Percentiles rank a stretch among this genome's conserved stretches.
Conservation (phyloP, 441 rosid species). For the Raphanus hybrid region DNA sequence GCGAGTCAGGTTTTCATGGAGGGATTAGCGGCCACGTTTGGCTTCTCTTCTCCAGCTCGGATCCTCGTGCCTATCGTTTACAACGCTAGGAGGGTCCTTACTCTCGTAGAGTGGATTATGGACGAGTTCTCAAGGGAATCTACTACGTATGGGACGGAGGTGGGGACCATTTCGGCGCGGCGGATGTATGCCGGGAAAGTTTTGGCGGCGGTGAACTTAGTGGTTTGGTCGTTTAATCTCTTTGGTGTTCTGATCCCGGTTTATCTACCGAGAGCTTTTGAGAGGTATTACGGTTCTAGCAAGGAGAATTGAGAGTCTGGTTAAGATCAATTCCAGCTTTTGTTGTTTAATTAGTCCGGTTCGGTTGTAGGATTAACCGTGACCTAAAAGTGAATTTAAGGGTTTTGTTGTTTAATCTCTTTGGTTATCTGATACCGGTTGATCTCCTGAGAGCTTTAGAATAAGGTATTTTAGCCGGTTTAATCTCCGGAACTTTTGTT, state of each 20-base stretch:
- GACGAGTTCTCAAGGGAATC: slow-evolving; percentile 47
- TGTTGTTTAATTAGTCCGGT: slow-evolving; percentile 10
- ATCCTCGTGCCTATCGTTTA: slow-evolving; percentile 78
- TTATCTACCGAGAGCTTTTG: slow-evolving; percentile 78
- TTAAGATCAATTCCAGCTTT: neutral
- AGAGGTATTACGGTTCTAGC: slow-evolving; percentile 58
- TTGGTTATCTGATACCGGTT: slow-evolving; percentile 81
- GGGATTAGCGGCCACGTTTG: slow-evolving; percentile 61
- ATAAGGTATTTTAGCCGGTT: slow-evolving; percentile 43
- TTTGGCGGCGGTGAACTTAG: slow-evolving; percentile 76
- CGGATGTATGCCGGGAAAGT: slow-evolving; percentile 61
- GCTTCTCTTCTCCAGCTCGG: slow-evolving; percentile 66
- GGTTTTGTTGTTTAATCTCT: slow-evolving; percentile 82
- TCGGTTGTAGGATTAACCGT: slow-evolving; percentile 4
- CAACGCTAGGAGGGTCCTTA: slow-evolving; percentile 69
- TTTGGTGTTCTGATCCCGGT: slow-evolving; percentile 86
- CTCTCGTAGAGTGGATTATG: slow-evolving; percentile 70
- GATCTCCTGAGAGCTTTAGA: slow-evolving; percentile 72
- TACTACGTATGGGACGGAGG: slow-evolving; percentile 27
- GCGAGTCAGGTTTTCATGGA: slow-evolving; percentile 82
- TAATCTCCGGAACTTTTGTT: neutral
- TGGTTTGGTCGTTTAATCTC: slow-evolving; percentile 83
- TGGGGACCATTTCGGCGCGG: slow-evolving; percentile 44
- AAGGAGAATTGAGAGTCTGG: slow-evolving; percentile 43
- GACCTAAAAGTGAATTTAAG: slow-evolving; percentile 50